Evolutionary conservation across 225 moss, liverwort and hornwort genomes (phyloP).

Genomic region (Pseudoscleropodium purum): DNA sequence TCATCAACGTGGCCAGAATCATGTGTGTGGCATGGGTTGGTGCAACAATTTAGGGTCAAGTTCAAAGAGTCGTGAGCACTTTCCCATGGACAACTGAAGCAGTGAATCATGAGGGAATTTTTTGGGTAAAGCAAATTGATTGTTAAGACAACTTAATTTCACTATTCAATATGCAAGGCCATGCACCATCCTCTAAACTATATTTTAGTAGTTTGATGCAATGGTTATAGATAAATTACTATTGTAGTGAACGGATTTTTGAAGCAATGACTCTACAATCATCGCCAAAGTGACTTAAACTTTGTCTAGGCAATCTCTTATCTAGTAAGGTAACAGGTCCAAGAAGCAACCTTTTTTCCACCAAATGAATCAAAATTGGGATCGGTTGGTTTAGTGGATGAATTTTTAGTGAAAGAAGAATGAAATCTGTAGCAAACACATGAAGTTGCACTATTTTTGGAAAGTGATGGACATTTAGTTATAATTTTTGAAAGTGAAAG

Average conservation of each 20-base stretch:
- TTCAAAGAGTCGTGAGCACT: no score
- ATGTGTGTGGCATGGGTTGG: not conserved
- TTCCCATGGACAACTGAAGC: not conserved
- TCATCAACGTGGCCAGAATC: not conserved
- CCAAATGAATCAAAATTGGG: rapidly evolving
- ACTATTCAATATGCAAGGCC: no score
- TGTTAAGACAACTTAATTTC: no score
- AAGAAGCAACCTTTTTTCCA: rapidly evolving
- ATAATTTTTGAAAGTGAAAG: not conserved
- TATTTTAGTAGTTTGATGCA: no score
- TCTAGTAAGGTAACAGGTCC: no score
- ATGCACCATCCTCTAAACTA: no score
- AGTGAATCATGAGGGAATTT: not conserved
- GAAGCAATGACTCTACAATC: no score
- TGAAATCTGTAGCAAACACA: rapidly evolving
- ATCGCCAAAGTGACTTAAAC: no score
- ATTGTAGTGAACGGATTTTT: no score
- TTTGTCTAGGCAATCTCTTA: no score
- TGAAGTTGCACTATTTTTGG: not conserved
- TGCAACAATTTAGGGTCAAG: not conserved
- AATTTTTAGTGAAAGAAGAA: not conserved
- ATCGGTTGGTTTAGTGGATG: rapidly evolving
- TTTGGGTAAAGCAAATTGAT: not conserved
- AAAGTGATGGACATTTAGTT: not conserved
- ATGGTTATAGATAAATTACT: no score